Percentiles rank a stretch among this genome's conserved stretches.
Evolutionary conservation across 2,329 filamentous ascomycete species (phyloP).

Genomic region (Talaromyces rugulosus): DNA sequence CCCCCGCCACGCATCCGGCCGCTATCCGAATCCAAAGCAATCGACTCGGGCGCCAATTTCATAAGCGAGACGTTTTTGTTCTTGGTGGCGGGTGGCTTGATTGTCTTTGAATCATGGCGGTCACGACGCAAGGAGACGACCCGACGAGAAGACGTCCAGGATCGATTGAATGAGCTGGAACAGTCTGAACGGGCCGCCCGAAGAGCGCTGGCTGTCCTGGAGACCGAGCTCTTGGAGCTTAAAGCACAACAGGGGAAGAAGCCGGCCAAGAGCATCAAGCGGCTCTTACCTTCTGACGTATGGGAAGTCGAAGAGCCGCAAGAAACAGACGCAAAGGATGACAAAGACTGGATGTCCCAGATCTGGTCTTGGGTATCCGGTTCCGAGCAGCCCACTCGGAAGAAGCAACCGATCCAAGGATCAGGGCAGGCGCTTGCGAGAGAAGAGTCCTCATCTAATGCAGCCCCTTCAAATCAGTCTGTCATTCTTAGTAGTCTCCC

Average conservation of each 20-base stretch:
- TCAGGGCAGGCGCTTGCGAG: not conserved
- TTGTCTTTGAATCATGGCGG: constrained; percentile 60
- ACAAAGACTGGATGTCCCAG: constrained; percentile 29
- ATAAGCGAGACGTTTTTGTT: constrained; percentile 66
- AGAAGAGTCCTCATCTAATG: not conserved
- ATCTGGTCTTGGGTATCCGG: constrained; percentile 31
- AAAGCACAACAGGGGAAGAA: constrained; percentile 33
- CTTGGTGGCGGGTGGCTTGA: constrained; percentile 57
- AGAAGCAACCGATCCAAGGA: not conserved
- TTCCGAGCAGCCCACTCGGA: constrained; percentile 2
- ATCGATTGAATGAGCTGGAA: constrained; percentile 56
- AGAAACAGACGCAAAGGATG: constrained; percentile 20
- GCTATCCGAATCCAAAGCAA: constrained; percentile 63
- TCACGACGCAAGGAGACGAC: constrained; percentile 58
- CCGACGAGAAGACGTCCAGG: constrained; percentile 57
- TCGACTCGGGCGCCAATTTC: constrained; percentile 66
- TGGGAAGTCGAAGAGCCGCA: constrained; percentile 32
- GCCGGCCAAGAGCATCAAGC: constrained; percentile 22
- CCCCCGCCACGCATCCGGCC: constrained; percentile 57
- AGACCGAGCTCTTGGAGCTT: constrained; percentile 43
- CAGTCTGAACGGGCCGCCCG: constrained; percentile 41
- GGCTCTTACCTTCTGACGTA: constrained; percentile 38
- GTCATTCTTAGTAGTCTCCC: not conserved
- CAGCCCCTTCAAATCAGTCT: not conserved
- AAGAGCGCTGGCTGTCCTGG: constrained; percentile 39